Evolutionary conservation across 179 eudicot genomes (phyloP).

Genomic region (Beta macrorhiza): DNA sequence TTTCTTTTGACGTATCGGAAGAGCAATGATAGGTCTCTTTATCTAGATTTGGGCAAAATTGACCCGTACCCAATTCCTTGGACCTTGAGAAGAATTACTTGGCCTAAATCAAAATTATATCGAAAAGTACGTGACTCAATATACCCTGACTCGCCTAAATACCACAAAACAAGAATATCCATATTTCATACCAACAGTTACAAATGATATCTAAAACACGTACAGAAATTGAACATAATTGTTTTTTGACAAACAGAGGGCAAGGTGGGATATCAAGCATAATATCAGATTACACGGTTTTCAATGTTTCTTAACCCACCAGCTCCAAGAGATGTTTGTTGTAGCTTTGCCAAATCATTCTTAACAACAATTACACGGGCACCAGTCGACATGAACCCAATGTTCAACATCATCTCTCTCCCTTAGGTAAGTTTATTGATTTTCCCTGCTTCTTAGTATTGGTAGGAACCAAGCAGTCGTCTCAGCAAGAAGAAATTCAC

Average conservation of each 20-base stretch:
- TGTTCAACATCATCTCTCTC: slow-evolving; percentile 87
- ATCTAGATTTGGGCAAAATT: too few relatives aligned
- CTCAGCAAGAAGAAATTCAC: slow-evolving; percentile 91
- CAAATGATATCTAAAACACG: too few relatives aligned
- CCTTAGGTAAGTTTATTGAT: slow-evolving; percentile 75
- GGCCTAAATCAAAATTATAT: too few relatives aligned
- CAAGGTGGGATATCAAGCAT: too few relatives aligned
- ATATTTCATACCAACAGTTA: too few relatives aligned
- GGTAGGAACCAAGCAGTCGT: slow-evolving; percentile 70
- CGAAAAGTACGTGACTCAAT: too few relatives aligned
- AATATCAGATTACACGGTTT: slow-evolving; percentile 35
- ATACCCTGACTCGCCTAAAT: too few relatives aligned
- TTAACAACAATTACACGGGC: slow-evolving; percentile 84
- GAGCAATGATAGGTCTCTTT: slow-evolving; percentile 36
- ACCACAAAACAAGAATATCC: too few relatives aligned
- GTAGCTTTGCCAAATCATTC: slow-evolving; percentile 77
- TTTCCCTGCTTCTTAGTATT: slow-evolving; percentile 88
- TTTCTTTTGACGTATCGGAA: slow-evolving; percentile 43
- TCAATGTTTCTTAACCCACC: slow-evolving; percentile 96
- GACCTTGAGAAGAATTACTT: too few relatives aligned
- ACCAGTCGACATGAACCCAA: slow-evolving; percentile 94
- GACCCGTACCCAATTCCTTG: too few relatives aligned
- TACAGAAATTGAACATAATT: too few relatives aligned
- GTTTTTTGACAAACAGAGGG: too few relatives aligned
- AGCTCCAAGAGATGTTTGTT: slow-evolving; percentile 87